These are phyloP conservation scores for Phytophthora fragariae DNA, from an alignment of 352 stramenopile genomes.

Conservation along the genomic window DNA sequence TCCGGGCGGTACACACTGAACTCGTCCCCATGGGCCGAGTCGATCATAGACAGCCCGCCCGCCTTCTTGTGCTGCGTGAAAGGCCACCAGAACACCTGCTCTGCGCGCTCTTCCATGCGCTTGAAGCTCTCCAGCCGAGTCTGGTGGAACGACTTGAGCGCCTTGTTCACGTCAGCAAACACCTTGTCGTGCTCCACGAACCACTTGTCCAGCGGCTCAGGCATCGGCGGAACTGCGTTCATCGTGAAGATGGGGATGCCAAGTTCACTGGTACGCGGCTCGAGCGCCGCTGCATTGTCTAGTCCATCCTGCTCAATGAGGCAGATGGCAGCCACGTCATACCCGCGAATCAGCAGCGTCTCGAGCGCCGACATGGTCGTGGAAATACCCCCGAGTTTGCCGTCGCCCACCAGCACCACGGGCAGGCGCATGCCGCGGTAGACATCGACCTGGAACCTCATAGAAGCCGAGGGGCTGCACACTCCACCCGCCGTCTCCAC, in stretches of 20 bases:
- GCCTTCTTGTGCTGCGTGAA: slow-evolving; percentile 94
- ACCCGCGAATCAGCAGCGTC: slow-evolving; percentile 91
- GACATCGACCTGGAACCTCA: slow-evolving; percentile 94
- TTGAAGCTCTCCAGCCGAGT: slow-evolving; percentile 60
- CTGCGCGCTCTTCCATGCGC: slow-evolving; percentile 62
- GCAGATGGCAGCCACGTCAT: slow-evolving; percentile 89
- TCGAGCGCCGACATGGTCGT: slow-evolving; percentile 95
- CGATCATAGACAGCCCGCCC: slow-evolving; percentile 84
- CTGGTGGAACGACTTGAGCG: slow-evolving; percentile 66
- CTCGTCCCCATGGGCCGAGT: slow-evolving; percentile 91
- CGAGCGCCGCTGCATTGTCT: slow-evolving; percentile 72
- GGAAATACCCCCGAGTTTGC: slow-evolving; percentile 96
- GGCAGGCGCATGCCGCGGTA: slow-evolving; percentile 92
- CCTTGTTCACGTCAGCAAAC: slow-evolving; percentile 62
- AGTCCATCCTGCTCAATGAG: slow-evolving; percentile 83
- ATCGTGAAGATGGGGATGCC: slow-evolving; percentile 84
- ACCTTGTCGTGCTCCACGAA: slow-evolving; percentile 52
- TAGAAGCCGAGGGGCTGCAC: slow-evolving; percentile 88
- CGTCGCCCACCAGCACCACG: slow-evolving; percentile 96
- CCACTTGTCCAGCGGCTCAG: slow-evolving; percentile 79
- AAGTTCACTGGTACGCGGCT: slow-evolving; percentile 66
- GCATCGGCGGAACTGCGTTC: slow-evolving; percentile 72
- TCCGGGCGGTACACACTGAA: slow-evolving; percentile 68
- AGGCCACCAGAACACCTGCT: slow-evolving; percentile 93
- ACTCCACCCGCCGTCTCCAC: slow-evolving; percentile 97